Base-by-base conservation (phyloP, 805 yeast species). In the Candida coleopterorum region DNA sequence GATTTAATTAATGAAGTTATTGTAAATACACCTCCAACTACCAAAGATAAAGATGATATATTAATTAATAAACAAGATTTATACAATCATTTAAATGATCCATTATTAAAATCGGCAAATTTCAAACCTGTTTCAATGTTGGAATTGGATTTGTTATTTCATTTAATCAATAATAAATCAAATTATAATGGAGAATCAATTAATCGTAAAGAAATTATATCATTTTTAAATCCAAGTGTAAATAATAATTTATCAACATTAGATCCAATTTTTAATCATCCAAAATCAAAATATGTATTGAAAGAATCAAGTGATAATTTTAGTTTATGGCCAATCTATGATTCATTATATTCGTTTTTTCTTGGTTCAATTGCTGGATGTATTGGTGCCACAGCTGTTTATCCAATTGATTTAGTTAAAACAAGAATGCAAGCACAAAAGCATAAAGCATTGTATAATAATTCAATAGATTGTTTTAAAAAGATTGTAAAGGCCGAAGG, bases 391-490 rank as follows among this genome's bases (percentile, higher is more conserved):
- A 86, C 96, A 5, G 85, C 84, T 11, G 98, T 90, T 29, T 90
- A 90, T 58, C 98, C 98, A 22, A 93, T 93, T 47, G 98, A 90
- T 63, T 70, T 93, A 57, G 88, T 90, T 46, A 90, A 90, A 65
- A 90, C 98, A 4, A 78, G 97, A 60, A 87, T 90, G 95, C 98
- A 90, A 65, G 95, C 95, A 43, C 97, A 90, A 66, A 77, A 87
- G 46, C 77, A 78, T 42, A 70, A 75, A 34, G 64, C 81, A 1
- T 64, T 79, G 32, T 90, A 90, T 62, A 76, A 74, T 43, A 87
- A 85, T 52, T 88, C 96, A 7, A 42, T 80, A 17, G 97, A 90
- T 57, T 93, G 97, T 63, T 81, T 89, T 58, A 63, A 70, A 30
- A 87, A 88, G 53, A 87, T 89, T 29, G 43, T 89, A 16, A 62